A percentile compares a stretch with the other conserved stretches of the same genome.
Conservation (phyloP, 2,329 filamentous ascomycete genomes). For the Incumbomyces delicatus region DNA sequence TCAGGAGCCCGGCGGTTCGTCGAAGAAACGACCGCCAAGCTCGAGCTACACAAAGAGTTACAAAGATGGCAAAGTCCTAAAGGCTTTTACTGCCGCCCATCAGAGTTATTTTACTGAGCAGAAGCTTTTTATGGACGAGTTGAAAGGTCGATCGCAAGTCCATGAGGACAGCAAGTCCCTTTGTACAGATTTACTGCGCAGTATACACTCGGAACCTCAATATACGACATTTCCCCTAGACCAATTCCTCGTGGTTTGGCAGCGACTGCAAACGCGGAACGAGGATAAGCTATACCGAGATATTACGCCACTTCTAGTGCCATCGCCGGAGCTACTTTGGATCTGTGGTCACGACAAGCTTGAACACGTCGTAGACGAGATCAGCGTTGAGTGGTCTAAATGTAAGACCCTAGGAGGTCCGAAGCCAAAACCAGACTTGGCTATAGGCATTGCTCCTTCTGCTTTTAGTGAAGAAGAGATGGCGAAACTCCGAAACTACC, state of each 20-base stretch:
- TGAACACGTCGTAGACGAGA: constrained; percentile 3
- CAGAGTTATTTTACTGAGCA: not conserved
- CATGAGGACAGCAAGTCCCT: not conserved
- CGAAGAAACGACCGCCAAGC: constrained; percentile 3
- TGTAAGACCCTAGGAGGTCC: not conserved
- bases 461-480: constrained; percentile 1
- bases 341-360: not conserved
- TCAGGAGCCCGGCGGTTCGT: constrained; percentile 2
- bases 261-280: not conserved
- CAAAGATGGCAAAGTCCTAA: constrained; percentile 1
- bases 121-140: not conserved
- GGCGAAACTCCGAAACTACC: not conserved
- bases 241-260: constrained; percentile 1
- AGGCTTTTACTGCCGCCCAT: constrained; percentile 1
- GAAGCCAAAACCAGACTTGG: not conserved
- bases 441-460: constrained; percentile 1
- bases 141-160: constrained; percentile 3
- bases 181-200: constrained; percentile 1
- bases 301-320: constrained; percentile 3
- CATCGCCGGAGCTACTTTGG: not conserved
- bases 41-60: constrained; percentile 3
- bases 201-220: not conserved
- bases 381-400: not conserved
- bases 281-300: constrained; percentile 1
- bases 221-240: constrained; percentile 1